Conservation (phyloP, 2,329 filamentous ascomycete species). For the Alternaria brassicae region DNA sequence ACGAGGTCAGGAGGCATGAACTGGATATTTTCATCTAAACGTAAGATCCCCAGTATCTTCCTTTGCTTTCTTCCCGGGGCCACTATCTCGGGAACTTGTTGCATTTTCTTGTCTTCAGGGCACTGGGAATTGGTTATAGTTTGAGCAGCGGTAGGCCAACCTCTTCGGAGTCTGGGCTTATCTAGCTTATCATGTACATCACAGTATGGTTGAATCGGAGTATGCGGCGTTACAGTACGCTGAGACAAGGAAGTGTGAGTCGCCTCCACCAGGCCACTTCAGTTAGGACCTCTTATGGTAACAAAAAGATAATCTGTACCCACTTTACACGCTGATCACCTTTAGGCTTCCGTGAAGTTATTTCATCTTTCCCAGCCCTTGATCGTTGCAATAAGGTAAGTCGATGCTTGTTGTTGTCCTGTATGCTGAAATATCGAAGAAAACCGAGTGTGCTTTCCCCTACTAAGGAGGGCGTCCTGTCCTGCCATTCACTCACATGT, state of each 20-base stretch:
- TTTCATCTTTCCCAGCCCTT: neutral
- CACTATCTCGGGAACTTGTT: slow-evolving; percentile 4
- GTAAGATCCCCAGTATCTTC: slow-evolving; percentile 13
- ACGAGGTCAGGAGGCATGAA: slow-evolving; percentile 79
- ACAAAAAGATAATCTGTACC: slow-evolving; percentile 31
- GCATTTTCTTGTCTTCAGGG: slow-evolving; percentile 3
- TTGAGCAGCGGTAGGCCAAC: slow-evolving; percentile 8
- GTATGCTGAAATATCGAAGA: slow-evolving; percentile 18
- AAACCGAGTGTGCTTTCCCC: neutral
- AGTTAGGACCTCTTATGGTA: slow-evolving; percentile 27
- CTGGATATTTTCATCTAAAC: slow-evolving; percentile 79
- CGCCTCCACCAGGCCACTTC: slow-evolving; percentile 7
- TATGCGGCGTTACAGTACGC: slow-evolving; percentile 14
- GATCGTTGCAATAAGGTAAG: slow-evolving; percentile 18
- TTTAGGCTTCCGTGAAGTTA: slow-evolving; percentile 26
- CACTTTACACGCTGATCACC: slow-evolving; percentile 31
- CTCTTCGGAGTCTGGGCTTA: slow-evolving; percentile 1
- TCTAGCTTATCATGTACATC: slow-evolving; percentile 22
- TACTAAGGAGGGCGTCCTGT: neutral
- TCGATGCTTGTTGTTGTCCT: slow-evolving; percentile 10
- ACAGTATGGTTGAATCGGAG: slow-evolving; percentile 18
- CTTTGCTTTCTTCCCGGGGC: slow-evolving; percentile 1
- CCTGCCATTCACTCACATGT: neutral
- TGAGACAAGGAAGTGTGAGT: slow-evolving; percentile 5
- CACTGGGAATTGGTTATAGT: slow-evolving; percentile 7